Percentiles rank a stretch among this genome's conserved stretches.
Evolutionary conservation across 768 basidiomycete genomes (phyloP).

Genomic region (Tulasnella sp.): DNA sequence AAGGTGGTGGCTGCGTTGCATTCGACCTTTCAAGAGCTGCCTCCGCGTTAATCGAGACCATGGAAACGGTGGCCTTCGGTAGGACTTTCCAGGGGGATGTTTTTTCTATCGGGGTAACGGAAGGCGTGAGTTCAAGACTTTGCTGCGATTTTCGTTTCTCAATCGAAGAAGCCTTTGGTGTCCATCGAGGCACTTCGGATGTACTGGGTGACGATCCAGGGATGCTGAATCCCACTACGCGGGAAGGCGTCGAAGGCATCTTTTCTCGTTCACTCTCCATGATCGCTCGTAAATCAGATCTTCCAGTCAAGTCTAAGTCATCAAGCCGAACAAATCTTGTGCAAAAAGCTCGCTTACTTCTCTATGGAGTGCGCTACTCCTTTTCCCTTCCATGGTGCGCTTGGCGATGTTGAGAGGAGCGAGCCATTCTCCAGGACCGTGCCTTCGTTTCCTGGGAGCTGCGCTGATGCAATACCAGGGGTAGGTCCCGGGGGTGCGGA

Average conservation of each 20-base stretch:
- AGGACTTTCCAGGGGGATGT: conserved; percentile 7
- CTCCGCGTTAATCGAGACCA: background rate
- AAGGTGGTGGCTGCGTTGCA: conserved; percentile 13
- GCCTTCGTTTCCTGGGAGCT: conserved; percentile 1
- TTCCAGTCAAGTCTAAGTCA: conserved; percentile 26
- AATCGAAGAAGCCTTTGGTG: background rate
- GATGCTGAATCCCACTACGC: conserved; percentile 16
- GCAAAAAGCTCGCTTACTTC: conserved; percentile 24
- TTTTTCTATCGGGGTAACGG: background rate
- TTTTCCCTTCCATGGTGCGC: conserved; percentile 26
- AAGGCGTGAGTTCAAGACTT: background rate
- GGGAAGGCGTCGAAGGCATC: conserved; percentile 14
- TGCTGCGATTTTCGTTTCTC: conserved; percentile 7
- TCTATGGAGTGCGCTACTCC: conserved; percentile 21
- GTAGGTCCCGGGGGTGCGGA: background rate
- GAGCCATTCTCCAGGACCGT: conserved; percentile 19
- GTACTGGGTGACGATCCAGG: conserved; percentile 9
- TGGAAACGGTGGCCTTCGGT: conserved; percentile 16
- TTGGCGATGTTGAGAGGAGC: conserved; percentile 34
- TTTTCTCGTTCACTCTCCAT: conserved; percentile 54
- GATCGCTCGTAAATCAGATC: conserved; percentile 73
- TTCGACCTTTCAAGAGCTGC: conserved; percentile 12
- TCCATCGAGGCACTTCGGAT: conserved; percentile 7
- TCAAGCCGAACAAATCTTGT: background rate
- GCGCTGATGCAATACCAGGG: too few relatives aligned